Base-by-base conservation (phyloP, 805 yeast species). In the Clavispora phyllophila region DNA sequence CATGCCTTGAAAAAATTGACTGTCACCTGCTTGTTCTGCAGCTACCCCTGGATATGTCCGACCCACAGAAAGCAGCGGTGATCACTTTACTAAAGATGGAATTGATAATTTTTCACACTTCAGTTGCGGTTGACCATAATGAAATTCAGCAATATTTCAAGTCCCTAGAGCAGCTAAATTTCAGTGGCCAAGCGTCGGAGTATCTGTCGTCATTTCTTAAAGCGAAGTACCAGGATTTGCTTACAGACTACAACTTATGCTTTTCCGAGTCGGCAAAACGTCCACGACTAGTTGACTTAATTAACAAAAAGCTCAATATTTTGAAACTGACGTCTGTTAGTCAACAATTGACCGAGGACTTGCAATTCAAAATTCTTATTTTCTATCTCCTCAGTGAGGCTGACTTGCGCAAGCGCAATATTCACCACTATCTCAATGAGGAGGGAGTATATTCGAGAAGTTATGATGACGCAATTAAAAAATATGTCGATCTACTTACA, bases 331-430 rank as follows among this genome's bases (percentile, higher is more conserved):
- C 5, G 4, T 20, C 18, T n/a, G 4, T 9, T 19, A 20, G 19
- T n/a, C 9, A 20, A 8, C 22, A 24, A 9, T 14, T 50, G 27
- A 36, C 43, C 6, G 35, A 10, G 26, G 39, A 40, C 17, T 32
- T 66, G 22, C 48, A 55, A 25, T 35, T 49, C 19, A 69, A 69
- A 46, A 58, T 65, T 18, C 45, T 66, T 36, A 60, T 63, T 22
- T 55, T 57, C 25, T 55, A 57, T 37, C 39, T 68, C n/a, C 46
- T 66, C 6, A 55, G 66, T 15, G 62, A 61, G 29, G 55, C 62
- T 25, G 72, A 68, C 45, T 66, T 62, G 43, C 53, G 71, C 36
- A 63, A 58, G 37, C 42, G 47, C 20, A 59, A 59, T 20, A 51
- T 65, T 9, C 35, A 51, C 14, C 48, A 42, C 20, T 63, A 54